Conservation (phyloP, 2,329 filamentous ascomycete species). For the Aaosphaeria pasadenensis region DNA sequence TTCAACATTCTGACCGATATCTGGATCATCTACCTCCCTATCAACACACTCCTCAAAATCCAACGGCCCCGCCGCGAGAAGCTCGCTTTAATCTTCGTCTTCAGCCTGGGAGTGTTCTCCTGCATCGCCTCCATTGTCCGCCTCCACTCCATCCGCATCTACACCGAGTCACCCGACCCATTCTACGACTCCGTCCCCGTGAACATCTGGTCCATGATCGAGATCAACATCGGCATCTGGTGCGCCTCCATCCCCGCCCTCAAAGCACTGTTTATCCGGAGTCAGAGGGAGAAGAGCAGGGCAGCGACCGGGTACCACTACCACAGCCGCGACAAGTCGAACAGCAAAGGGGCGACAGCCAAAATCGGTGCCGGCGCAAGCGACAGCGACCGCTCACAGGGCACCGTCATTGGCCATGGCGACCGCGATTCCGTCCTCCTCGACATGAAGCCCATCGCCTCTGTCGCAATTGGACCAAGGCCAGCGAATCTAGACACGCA, state of each 20-base stretch:
- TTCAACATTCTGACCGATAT: conserved; percentile 89
- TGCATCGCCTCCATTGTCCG: conserved; percentile 75
- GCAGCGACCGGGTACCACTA: conserved; percentile 12
- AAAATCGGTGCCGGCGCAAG: background rate
- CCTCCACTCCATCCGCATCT: conserved; percentile 38
- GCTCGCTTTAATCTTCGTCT: conserved; percentile 77
- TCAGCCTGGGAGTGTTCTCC: conserved; percentile 83
- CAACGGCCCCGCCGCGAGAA: conserved; percentile 79
- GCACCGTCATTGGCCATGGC: background rate
- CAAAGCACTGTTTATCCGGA: conserved; percentile 61
- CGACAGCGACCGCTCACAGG: conserved; percentile 1
- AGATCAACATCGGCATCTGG: conserved; percentile 84
- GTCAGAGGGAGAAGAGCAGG: conserved; percentile 12
- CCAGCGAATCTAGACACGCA: background rate
- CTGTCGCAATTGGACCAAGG: background rate
- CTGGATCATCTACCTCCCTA: conserved; percentile 77
- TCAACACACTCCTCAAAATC: conserved; percentile 82
- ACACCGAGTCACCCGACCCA: conserved; percentile 46
- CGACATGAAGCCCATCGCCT: conserved; percentile 1
- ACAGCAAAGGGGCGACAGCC: too few species aligned
- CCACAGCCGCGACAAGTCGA: conserved; percentile 17
- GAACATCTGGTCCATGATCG: conserved; percentile 88
- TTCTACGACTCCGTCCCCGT: conserved; percentile 74
- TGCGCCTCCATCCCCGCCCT: conserved; percentile 85
- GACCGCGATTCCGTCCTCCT: background rate